Conservation (phyloP, 148 eudicot species). For the Dianthus caryophyllus region DNA sequence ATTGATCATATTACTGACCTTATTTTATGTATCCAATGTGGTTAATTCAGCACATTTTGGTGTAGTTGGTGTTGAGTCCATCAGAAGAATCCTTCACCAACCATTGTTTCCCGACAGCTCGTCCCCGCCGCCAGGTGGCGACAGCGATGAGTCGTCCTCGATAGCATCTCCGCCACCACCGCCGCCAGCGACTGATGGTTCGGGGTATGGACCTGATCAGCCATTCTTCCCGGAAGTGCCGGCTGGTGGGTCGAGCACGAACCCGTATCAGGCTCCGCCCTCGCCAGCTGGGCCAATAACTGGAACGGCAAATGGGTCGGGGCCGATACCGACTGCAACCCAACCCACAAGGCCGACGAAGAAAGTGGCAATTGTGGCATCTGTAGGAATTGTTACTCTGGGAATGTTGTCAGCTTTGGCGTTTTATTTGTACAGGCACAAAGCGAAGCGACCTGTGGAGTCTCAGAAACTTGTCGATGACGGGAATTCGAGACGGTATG, state of each 20-base stretch:
- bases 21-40: conserved; percentile 14
- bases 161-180: conserved; percentile 35
- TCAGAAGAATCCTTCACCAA: conserved; percentile 75
- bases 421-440: conserved; percentile 65
- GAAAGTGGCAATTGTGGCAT: conserved; percentile 67
- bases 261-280: conserved; percentile 27
- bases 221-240: conserved; percentile 93
- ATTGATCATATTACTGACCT: conserved; percentile 24
- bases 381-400: conserved; percentile 67
- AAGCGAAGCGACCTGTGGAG: conserved; percentile 36
- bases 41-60: conserved; percentile 4
- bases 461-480: conserved; percentile 59
- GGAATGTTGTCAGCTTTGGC: conserved; percentile 82
- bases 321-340: conserved; percentile 44
- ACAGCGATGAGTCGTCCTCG: conserved; percentile 7
- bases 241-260: conserved; percentile 33
- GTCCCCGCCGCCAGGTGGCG: conserved; percentile 39
- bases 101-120: conserved; percentile 64
- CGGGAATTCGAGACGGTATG: conserved; percentile 29
- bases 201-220: conserved; percentile 45
- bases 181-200: conserved; percentile 29
- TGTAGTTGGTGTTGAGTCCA: conserved; percentile 2
- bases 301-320: conserved; percentile 19
- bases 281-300: conserved; percentile 33
- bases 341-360: conserved; percentile 56